phyloP scores from a whole-genome alignment of 495 filamentous ascomycete genomes.

The Penicillium robsamsonii region DNA sequence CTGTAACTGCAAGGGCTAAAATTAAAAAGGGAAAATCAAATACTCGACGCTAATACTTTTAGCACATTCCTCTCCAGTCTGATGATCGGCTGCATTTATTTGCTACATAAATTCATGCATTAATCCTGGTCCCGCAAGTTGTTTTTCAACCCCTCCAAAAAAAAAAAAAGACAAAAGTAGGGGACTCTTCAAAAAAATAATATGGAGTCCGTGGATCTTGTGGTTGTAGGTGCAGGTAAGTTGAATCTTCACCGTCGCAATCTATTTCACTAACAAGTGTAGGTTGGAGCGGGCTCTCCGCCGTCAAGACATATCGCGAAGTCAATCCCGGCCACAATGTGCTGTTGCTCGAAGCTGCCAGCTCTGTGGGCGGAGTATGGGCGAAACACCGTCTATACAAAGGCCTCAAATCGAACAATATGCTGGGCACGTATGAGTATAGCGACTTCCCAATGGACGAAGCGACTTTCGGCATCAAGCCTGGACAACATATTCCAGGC shows the following conservation, averaged over 20 bases:
- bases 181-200: not conserved
- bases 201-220: constrained; percentile 34
- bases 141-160: not conserved
- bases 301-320: constrained; percentile 59
- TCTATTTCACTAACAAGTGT: constrained; percentile 6
- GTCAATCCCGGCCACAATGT: constrained; percentile 50
- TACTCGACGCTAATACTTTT: not conserved
- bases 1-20: not conserved
- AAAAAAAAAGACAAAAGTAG: not conserved
- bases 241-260: not conserved
- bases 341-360: constrained; percentile 52
- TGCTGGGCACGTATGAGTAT: constrained; percentile 65
- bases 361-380: constrained; percentile 71
- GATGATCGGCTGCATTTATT: constrained; percentile 4
- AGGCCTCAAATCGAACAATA: constrained; percentile 64
- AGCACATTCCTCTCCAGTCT: not conserved
- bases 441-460: constrained; percentile 72
- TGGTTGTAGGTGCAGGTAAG: constrained; percentile 49
- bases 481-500: constrained; percentile 68
- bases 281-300: constrained; percentile 61
- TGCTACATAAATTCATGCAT: constrained; percentile 10
- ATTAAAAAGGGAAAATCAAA: not conserved
- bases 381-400: constrained; percentile 61
- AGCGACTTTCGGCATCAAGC: constrained; percentile 54
- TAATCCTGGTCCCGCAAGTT: constrained; percentile 1